Evolutionary conservation across 148 eudicot species (phyloP).

Genomic region (Rhododendron williamsianum): DNA sequence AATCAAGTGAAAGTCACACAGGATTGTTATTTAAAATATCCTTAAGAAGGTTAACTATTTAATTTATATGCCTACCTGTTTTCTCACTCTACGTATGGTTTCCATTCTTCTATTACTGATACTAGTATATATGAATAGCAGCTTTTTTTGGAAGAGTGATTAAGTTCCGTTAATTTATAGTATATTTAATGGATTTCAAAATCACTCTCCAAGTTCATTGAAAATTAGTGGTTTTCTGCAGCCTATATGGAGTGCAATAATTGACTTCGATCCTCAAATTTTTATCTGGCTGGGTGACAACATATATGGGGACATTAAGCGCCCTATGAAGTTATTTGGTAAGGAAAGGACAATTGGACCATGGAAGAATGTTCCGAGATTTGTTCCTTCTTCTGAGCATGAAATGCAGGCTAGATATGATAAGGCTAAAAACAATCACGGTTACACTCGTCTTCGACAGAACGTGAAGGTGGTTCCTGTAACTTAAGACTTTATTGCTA

Average conservation of each 20-base stretch:
- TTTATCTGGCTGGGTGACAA: conserved; percentile 78
- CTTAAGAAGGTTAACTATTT: background rate
- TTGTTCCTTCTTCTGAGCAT: conserved; percentile 46
- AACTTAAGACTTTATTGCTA: background rate
- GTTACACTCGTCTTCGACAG: conserved; percentile 39
- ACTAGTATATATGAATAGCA: background rate
- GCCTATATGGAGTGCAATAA: conserved; percentile 57
- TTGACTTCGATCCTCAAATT: conserved; percentile 46
- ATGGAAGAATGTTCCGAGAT: conserved; percentile 63
- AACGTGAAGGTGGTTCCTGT: conserved; percentile 36
- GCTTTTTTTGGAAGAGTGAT: background rate
- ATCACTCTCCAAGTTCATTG: background rate
- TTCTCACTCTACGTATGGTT: background rate
- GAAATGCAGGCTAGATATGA: conserved; percentile 54
- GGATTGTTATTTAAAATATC: background rate
- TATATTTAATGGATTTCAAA: background rate
- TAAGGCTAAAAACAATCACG: conserved; percentile 39
- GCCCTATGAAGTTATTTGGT: conserved; percentile 51
- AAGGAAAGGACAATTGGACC: conserved; percentile 70
- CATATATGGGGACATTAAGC: conserved; percentile 61
- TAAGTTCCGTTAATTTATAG: background rate
- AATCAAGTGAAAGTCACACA: background rate
- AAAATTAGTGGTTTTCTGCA: conserved; percentile 19
- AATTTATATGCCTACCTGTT: background rate
- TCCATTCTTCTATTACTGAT: background rate